Percentiles rank a stretch among this genome's conserved stretches.
phyloP scores from a whole-genome alignment of 257 asterid species.

The Avicennia marina region DNA sequence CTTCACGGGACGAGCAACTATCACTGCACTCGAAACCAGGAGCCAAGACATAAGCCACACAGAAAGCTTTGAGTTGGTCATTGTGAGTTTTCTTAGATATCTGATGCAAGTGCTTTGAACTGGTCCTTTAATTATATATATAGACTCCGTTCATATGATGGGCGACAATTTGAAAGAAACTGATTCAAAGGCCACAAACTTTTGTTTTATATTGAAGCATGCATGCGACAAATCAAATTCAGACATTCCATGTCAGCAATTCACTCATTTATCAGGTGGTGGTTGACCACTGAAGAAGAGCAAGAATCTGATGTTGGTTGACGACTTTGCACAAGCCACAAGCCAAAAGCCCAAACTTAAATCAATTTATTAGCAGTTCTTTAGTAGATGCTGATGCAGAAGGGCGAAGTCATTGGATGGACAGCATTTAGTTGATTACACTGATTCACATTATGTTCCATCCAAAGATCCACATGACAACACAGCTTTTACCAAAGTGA shows the following conservation, averaged over 20 bases:
- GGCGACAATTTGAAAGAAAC: background rate
- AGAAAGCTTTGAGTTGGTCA: conserved; percentile 36
- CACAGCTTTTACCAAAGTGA: too few relatives aligned
- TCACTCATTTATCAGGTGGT: too few relatives aligned
- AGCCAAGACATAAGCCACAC: conserved; percentile 32
- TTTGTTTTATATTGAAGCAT: too few relatives aligned
- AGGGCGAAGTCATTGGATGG: background rate
- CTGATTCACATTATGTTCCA: background rate
- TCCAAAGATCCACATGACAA: too few relatives aligned
- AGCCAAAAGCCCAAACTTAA: conserved; percentile 19
- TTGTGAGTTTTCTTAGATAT: conserved; percentile 9
- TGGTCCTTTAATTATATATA: conserved; percentile 24
- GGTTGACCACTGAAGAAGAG: conserved; percentile 14
- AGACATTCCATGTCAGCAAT: too few relatives aligned
- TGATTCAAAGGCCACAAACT: conserved; percentile 27
- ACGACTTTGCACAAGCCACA: conserved; percentile 20
- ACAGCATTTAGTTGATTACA: background rate
- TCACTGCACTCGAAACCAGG: conserved; percentile 30
- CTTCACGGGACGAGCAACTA: conserved; percentile 40
- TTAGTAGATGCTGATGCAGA: background rate
- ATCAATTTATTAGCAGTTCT: too few relatives aligned
- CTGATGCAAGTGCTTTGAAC: conserved; percentile 10
- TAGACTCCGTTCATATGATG: background rate
- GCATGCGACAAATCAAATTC: too few relatives aligned
- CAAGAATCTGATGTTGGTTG: conserved; percentile 21